These are phyloP conservation scores for Kazachstania viticola DNA, from an alignment of 805 yeast genomes.

Conservation along the genomic window DNA sequence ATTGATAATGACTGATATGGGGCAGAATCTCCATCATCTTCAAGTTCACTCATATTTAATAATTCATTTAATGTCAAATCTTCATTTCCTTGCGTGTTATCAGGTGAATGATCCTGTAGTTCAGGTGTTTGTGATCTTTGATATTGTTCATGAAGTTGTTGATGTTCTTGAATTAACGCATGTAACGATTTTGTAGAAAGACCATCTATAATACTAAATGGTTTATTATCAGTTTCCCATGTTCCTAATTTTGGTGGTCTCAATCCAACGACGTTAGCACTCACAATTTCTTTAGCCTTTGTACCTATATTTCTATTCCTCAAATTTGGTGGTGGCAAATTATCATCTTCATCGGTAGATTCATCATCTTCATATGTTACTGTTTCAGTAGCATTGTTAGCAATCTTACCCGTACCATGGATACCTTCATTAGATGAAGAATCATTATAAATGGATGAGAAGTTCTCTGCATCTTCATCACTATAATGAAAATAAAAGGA, in stretches of 20 bases:
- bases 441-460: conserved; percentile 1
- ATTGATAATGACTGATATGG: conserved; percentile 24
- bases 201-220: conserved; percentile 92
- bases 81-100: conserved; percentile 11
- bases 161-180: conserved; percentile 33
- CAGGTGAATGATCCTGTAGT: conserved; percentile 1
- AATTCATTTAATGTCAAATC: conserved; percentile 62
- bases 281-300: conserved; percentile 84
- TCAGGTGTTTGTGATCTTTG: conserved; percentile 17
- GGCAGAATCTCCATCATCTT: conserved; percentile 43
- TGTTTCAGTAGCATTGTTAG: conserved; percentile 25
- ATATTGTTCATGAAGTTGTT: conserved; percentile 17
- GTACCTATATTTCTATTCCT: conserved; percentile 51
- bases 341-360: conserved; percentile 88
- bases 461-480: conserved; percentile 35
- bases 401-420: conserved; percentile 6
- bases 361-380: conserved; percentile 55
- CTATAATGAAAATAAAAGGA: conserved; percentile 26
- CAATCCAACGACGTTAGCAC: conserved; percentile 72
- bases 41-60: conserved; percentile 78
- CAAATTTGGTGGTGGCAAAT: conserved; percentile 56
- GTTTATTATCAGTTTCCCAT: conserved; percentile 76
- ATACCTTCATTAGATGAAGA: conserved; percentile 26
- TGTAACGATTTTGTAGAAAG: conserved; percentile 73
- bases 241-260: conserved; percentile 90